Evolutionary conservation across 139 green algal species (phyloP).

Genomic region (Deuterostichococcus epilithicus): DNA sequence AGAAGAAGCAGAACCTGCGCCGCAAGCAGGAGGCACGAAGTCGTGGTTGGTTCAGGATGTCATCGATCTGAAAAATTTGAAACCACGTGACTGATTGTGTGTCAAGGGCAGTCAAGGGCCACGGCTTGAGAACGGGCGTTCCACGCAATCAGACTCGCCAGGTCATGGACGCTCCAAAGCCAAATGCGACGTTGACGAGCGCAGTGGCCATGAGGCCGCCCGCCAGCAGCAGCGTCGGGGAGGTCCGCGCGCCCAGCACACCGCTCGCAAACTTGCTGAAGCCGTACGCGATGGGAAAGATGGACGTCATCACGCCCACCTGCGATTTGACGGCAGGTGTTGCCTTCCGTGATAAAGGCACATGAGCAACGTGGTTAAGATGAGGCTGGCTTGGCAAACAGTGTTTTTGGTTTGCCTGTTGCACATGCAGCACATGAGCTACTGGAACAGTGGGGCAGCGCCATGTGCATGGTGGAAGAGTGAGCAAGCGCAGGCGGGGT

Average conservation of each 20-base stretch:
- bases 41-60: no score
- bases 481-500: neutral
- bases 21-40: no score
- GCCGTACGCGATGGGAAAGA: conserved; percentile 84
- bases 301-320: conserved; percentile 79
- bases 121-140: no score
- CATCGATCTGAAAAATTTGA: no score
- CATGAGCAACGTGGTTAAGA: neutral
- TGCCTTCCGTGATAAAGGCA: conserved; percentile 3
- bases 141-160: no score
- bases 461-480: neutral
- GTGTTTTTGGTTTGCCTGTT: no score
- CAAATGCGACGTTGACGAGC: conserved; percentile 78
- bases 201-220: conserved; percentile 80
- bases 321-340: neutral
- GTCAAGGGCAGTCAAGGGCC: no score
- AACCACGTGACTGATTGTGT: no score
- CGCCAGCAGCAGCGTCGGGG: conserved; percentile 69
- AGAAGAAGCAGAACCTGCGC: conserved; percentile 64
- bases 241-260: conserved; percentile 71
- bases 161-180: conserved; percentile 62
- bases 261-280: conserved; percentile 78
- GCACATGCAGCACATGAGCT: neutral
- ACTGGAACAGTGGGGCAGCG: neutral
- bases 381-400: neutral